Evolutionary conservation across 306 rosid species (phyloP).

Genomic region (Cajanus cajan): DNA sequence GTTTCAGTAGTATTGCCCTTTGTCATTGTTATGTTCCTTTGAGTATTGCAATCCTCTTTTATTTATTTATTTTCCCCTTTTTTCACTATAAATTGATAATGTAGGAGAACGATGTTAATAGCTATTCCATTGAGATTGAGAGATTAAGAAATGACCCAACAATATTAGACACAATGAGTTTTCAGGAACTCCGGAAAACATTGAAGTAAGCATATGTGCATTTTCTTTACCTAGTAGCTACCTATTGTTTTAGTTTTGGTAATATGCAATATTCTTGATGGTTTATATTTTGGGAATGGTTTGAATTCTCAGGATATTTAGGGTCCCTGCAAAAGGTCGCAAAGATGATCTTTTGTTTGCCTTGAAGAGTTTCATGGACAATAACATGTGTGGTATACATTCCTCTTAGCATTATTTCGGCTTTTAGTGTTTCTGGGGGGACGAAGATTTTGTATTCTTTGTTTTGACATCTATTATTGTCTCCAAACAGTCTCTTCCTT

Average conservation of each 20-base stretch:
- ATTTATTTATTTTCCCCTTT: not conserved
- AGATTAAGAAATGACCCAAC: conserved; percentile 60
- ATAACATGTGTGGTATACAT: conserved; percentile 51
- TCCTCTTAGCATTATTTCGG: conserved; percentile 9
- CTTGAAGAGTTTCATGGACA: conserved; percentile 62
- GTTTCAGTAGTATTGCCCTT: not conserved
- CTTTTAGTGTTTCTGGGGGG: not conserved
- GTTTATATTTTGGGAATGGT: conserved; percentile 21
- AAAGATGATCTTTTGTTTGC: conserved; percentile 78
- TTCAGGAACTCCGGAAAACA: conserved; percentile 68
- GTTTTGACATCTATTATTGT: not conserved
- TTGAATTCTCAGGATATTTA: conserved; percentile 60
- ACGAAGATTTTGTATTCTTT: not conserved
- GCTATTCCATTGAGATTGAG: conserved; percentile 51
- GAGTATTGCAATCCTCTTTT: not conserved
- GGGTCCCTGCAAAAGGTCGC: conserved; percentile 72
- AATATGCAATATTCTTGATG: not conserved
- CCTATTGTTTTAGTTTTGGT: not conserved
- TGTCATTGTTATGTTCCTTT: conserved; percentile 9
- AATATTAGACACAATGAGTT: conserved; percentile 67
- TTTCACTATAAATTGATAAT: conserved; percentile 22
- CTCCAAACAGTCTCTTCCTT: not conserved
- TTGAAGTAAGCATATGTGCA: conserved; percentile 51
- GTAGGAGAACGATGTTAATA: conserved; percentile 49
- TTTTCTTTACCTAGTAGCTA: not conserved